Evolutionary conservation across 768 basidiomycete species (phyloP).

Genomic region (Kwoniella shandongensis): DNA sequence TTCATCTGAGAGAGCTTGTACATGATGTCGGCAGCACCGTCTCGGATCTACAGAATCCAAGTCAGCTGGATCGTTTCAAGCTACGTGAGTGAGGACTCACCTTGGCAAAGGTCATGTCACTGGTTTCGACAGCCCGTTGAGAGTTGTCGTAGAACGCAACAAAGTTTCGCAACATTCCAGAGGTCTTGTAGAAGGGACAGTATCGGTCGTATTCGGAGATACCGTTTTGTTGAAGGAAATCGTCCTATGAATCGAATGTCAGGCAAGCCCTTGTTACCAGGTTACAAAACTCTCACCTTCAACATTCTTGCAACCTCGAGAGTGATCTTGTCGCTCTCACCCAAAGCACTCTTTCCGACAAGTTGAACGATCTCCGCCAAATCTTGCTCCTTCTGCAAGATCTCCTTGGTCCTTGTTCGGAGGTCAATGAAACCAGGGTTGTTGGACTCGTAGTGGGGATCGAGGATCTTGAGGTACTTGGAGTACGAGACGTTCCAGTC

Average conservation of each 20-base stretch:
- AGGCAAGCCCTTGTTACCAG: neutral
- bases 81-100: slow-evolving; percentile 20
- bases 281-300: slow-evolving; percentile 58
- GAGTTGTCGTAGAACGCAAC: slow-evolving; percentile 92
- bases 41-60: slow-evolving; percentile 67
- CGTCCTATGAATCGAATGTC: slow-evolving; percentile 26
- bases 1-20: slow-evolving; percentile 99
- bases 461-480: slow-evolving; percentile 92
- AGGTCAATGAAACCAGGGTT: slow-evolving; percentile 89
- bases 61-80: neutral
- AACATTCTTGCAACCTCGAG: slow-evolving; percentile 95
- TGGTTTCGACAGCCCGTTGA: slow-evolving; percentile 75
- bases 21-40: slow-evolving; percentile 80
- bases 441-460: slow-evolving; percentile 84
- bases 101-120: slow-evolving; percentile 59
- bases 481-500: slow-evolving; percentile 99
- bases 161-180: slow-evolving; percentile 90
- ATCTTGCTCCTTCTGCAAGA: slow-evolving; percentile 97
- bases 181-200: slow-evolving; percentile 99
- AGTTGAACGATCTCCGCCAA: slow-evolving; percentile 98
- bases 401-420: slow-evolving; percentile 89
- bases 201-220: slow-evolving; percentile 96
- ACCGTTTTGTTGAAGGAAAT: slow-evolving; percentile 80
- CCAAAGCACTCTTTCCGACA: slow-evolving; percentile 97
- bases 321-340: slow-evolving; percentile 97